Evolutionary conservation across 352 stramenopile species (phyloP), one percentile per base, ranked within the genome.

Genomic region (Phytophthora parvispora): DNA sequence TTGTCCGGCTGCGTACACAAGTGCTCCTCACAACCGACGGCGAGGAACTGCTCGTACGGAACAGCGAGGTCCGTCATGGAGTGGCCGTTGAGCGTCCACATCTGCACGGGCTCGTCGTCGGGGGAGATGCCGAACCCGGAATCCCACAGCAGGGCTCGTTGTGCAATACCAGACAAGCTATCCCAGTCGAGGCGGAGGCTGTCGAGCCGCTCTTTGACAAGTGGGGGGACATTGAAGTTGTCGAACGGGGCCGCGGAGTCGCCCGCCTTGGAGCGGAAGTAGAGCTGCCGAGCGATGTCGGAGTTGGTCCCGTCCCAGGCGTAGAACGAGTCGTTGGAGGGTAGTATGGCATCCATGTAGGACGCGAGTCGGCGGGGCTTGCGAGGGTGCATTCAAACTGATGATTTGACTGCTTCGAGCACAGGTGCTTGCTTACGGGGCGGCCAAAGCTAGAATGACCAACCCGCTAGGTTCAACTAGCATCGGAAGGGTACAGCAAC

Each of bases 131-230:
- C 68, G n/a, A 65, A 76, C 6, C 62, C 69, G 13, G 62, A 55
- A 45, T 72, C 68, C 69, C 69, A 76, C 1, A 76, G 53, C n/a
- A 76, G 31, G 4, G 69, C 64, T 32, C 64, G 69, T 27, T 77
- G 69, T 2, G 47, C 52, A 27, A 72, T 57, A 13, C 69, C 69
- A 1, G 38, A 20, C n/a, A 73, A 25, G 3, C 42, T 16, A 24
- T 60, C 24, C 64, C 64, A 71, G 10, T 49, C 16, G 2, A 65
- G 36, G 7, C 42, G 9, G 9, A 60, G 36, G 6, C 57, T 27
- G 20, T 53, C 40, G 12, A 66, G 28, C 9, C 47, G 49, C 7
- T 4, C 13, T n/a, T 65, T 16, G 6, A 72, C 24, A 6, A 6
- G 22, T 6, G 31, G 1, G 16, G 56, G 61, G 6, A 69, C 18